Evolutionary conservation across 352 stramenopile species (phyloP), one percentile per base, ranked within the genome.

Genomic region (Phytophthora hybrid): DNA sequence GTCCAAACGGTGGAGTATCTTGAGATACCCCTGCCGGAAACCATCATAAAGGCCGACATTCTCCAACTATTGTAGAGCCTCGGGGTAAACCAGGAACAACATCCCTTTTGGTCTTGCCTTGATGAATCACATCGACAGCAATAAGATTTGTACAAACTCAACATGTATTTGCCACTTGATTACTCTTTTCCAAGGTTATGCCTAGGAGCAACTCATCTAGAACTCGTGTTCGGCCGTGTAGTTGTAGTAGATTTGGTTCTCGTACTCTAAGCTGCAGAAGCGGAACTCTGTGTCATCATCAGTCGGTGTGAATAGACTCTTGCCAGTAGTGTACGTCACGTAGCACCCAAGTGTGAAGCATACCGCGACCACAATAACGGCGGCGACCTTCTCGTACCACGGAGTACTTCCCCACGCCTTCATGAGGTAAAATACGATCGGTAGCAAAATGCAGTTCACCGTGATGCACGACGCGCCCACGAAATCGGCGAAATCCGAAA

Each of bases 21-120:
- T 21, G 64, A 81, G 51, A 91, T 91, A 52, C 81, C 83, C 23
- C 62, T 91, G 26, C 63, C 75, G 1, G 74, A 84, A 31, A 60
- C 74, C 13, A 77, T 89, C 9, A 75, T 91, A 32, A 72, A 70
- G 59, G 68, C 39, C 6, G 81, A 91, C 10, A 87, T 91, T 62
- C 66, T 88, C 2, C 73, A 74, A 49, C 23, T 39, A 47, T 23
- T 21, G 23, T 29, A 19, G 29, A 39, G n/a, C 16, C 44, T 21
- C n/a, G 16, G 34, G 21, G 31, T 21, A 18, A 14, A 59, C 21
- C 16, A 59, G 26, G 26, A 16, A 44, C 9, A 5, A 11, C 5
- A 18, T 44, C 14, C 37, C 5, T 44, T 16, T 44, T 44, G 37
- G 37, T 13, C 11, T 14, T 18, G 37, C 11, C 13, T 44, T 5